Base-by-base conservation (phyloP, 78 protist genomes). In the Chrysochromulina parva region DNA sequence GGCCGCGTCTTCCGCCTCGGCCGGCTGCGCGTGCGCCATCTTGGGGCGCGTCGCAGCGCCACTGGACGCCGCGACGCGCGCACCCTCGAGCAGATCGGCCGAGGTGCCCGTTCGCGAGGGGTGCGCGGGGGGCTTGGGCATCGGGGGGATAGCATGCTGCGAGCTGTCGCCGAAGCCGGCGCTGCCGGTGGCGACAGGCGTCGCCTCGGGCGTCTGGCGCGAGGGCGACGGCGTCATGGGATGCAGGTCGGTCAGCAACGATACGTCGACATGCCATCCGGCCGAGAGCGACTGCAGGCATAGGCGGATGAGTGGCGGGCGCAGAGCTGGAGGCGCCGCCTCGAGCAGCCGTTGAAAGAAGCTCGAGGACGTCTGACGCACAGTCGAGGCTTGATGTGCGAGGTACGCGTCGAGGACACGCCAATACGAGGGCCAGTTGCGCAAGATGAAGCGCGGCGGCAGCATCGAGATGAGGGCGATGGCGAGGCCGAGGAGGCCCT, bases 401-500 rank as follows among this genome's bases (percentile, higher is more conserved):
- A 74, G 55, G 82, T 74, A 74, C 26, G 13, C n/a, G 24, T 74
- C 82, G 54, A 74, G 82, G 11, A 74, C 22, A 65, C 55, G n/a
- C 82, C 82, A 74, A n/a, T 17, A 4, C 24, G 2, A n/a, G 0
- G 26, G 26, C 82, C 82, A 74, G 82, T 74, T 74, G 16, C 82
- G 82, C 3, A 74, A 13, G 3, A 74, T 1, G 57, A 74, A 74
- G 82, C 3, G 3, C 26, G 82, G 14, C 53, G 82, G 82, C 26
- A 74, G 16, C 26, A 0, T 9, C 14, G 57, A 26, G n/a, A 74
- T 20, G 55, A 74, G 2, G 1, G 82, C 82, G 26, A 4, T 57
- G 1, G 57, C 57, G 22, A 74, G 82, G 55, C 82, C 57, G 82
- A 74, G 82, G 26, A 74, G 82, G n/a, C 82, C 82, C 55, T 74